Conservation (phyloP, 2,329 filamentous ascomycete genomes). For the Pestalotiopsis sp. region DNA sequence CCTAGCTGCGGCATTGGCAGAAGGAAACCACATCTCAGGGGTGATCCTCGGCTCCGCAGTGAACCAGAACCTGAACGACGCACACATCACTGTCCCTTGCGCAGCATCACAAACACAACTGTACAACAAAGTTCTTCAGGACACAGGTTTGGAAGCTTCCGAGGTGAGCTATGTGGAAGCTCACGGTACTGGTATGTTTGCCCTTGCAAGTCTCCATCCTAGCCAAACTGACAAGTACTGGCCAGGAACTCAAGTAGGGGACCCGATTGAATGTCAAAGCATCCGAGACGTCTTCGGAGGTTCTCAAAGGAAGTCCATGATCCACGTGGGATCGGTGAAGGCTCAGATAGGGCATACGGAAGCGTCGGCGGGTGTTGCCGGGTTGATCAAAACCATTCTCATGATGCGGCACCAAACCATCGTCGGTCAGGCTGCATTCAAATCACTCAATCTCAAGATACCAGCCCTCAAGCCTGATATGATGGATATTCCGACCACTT, state of each 20-base stretch:
- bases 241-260: constrained; percentile 38
- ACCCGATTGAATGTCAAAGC: constrained; percentile 40
- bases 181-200: constrained; percentile 42
- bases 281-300: constrained; percentile 25
- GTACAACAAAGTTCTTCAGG: constrained; percentile 30
- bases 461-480: no score
- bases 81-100: constrained; percentile 43
- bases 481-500: no score
- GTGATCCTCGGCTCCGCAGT: constrained; percentile 36
- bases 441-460: constrained; percentile 4
- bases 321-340: constrained; percentile 30
- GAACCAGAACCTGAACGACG: constrained; percentile 42
- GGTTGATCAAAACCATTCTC: constrained; percentile 22
- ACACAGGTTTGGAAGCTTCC: constrained; percentile 18
- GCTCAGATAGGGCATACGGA: constrained; percentile 23
- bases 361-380: constrained; percentile 19
- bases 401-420: constrained; percentile 19
- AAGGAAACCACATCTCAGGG: constrained; percentile 46
- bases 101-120: constrained; percentile 29
- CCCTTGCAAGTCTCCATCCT: no score
- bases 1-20: constrained; percentile 45
- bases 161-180: constrained; percentile 35
- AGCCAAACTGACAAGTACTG: no score
- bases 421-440: constrained; percentile 17
- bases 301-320: constrained; percentile 26